Percentiles rank a stretch among this genome's conserved stretches.
phyloP scores from a whole-genome alignment of 140 eudicot genomes.

The Cichorium intybus region DNA sequence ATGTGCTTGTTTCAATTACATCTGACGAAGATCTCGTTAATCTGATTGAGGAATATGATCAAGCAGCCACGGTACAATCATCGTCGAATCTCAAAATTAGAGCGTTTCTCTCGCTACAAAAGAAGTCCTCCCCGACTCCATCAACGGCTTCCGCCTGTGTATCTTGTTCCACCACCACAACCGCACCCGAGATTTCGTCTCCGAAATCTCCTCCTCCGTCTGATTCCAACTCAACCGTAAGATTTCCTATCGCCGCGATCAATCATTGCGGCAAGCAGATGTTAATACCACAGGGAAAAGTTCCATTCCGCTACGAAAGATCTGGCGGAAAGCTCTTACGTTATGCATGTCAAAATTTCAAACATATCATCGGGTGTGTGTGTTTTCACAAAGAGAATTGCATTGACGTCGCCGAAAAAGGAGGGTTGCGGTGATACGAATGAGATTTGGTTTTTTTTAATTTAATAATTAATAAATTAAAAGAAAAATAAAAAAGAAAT shows the following conservation, averaged over 20 bases:
- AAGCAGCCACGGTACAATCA: slow-evolving; percentile 14
- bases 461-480: too few species aligned
- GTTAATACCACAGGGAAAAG: slow-evolving; percentile 25
- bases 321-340: slow-evolving; percentile 35
- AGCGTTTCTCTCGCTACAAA: slow-evolving; percentile 53
- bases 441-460: too few species aligned
- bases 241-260: slow-evolving; percentile 13
- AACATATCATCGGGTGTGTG: too few species aligned
- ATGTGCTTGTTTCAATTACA: slow-evolving; percentile 65
- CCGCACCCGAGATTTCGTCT: slow-evolving; percentile 8
- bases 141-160: slow-evolving; percentile 25
- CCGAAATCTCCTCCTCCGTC: slow-evolving; percentile 35
- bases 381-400: too few species aligned
- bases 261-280: slow-evolving; percentile 29
- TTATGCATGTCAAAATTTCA: slow-evolving; percentile 38
- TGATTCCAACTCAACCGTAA: slow-evolving; percentile 1
- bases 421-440: too few species aligned
- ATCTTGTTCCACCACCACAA: slow-evolving; percentile 14
- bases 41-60: slow-evolving; percentile 73
- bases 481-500: too few species aligned
- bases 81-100: slow-evolving; percentile 45
- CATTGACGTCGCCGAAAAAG: too few species aligned
- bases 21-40: slow-evolving; percentile 68
- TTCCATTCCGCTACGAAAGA: slow-evolving; percentile 17
- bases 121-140: slow-evolving; percentile 39